Base-by-base conservation (phyloP, 164 flowering plant genomes). In the Magnolia sinica region DNA sequence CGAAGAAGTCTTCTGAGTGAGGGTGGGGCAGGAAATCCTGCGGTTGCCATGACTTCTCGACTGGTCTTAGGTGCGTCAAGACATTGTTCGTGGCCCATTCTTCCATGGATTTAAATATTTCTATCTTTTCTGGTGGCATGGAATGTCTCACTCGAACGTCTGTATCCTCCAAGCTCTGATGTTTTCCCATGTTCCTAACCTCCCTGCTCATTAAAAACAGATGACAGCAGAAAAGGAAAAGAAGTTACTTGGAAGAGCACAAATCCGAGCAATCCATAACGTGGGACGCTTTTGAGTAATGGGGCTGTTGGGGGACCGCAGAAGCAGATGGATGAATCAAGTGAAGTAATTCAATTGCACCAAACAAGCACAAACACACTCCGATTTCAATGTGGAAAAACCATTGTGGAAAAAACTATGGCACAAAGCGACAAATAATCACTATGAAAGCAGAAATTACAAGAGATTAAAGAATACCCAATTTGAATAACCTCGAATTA, bases 21-120 rank as follows among this genome's bases (percentile, higher is more conserved):
- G 88, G 84, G 20, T 76, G 80, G 1, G 90, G 90, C 67, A 88
- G 81, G 79, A 83, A 88, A 73, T 88, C 90, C 50, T 77, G 79
- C 14, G 90, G 88, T 70, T 88, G 90, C 90, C 90, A 88, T 37
- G 84, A 84, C 64, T 81, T 79, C 78, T 88, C 89, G 20, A 88
- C 89, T 19, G 90, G 89, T 72, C 85, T 86, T 23, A 86, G 81
- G 72, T 63, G 86, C n/a, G 55, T 70, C 81, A 88, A 63, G 49
- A 88, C 70, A 72, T 85, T 88, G 14, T 85, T 20, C 66, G 81
- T 85, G 6, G 88, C 85, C 87, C 85, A 82, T 20, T 64, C 77
- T n/a, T 80, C 82, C 79, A 76, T 50, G 20, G 81, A 80, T 52
- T 82, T 84, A 67, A 84, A 78, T 0, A 84, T 71, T 73, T 84